Evolutionary conservation across 768 basidiomycete genomes (phyloP).

Genomic region (Lentinula lateritia): DNA sequence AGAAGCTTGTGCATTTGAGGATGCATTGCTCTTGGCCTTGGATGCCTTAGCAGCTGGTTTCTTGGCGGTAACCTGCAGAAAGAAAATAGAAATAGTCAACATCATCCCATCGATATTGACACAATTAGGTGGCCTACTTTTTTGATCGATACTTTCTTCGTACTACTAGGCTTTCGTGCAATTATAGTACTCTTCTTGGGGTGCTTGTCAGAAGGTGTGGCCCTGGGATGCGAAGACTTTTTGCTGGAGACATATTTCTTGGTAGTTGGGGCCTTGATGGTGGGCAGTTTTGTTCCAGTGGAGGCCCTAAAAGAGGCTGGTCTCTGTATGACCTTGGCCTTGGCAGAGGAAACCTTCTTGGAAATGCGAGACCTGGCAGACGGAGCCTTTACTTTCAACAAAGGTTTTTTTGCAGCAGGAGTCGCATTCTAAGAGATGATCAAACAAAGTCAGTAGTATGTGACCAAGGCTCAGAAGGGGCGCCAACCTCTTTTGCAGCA

Average conservation of each 20-base stretch:
- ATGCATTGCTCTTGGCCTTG: conserved; percentile 23
- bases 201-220: neutral
- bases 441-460: neutral
- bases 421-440: conserved; percentile 32
- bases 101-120: conserved; percentile 15
- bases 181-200: too few relatives aligned
- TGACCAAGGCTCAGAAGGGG: neutral
- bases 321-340: conserved; percentile 15
- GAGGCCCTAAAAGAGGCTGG: conserved; percentile 9
- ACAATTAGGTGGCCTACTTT: conserved; percentile 14
- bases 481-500: conserved; percentile 45
- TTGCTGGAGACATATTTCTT: conserved; percentile 14
- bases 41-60: conserved; percentile 26
- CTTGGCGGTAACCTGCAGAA: conserved; percentile 23
- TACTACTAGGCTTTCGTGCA: conserved; percentile 10
- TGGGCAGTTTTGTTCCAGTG: conserved; percentile 14
- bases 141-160: conserved; percentile 14
- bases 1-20: conserved; percentile 24
- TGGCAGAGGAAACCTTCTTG: conserved; percentile 2
- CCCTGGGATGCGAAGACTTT: conserved; percentile 7
- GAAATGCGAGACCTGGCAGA: conserved; percentile 4
- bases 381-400: conserved; percentile 10
- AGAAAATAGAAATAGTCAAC: conserved; percentile 13
- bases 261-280: conserved; percentile 10
- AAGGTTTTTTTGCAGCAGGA: conserved; percentile 36